These are phyloP conservation scores for Phaeoacremonium minimum DNA, from an alignment of 2,329 filamentous ascomycete species.

Conservation along the genomic window DNA sequence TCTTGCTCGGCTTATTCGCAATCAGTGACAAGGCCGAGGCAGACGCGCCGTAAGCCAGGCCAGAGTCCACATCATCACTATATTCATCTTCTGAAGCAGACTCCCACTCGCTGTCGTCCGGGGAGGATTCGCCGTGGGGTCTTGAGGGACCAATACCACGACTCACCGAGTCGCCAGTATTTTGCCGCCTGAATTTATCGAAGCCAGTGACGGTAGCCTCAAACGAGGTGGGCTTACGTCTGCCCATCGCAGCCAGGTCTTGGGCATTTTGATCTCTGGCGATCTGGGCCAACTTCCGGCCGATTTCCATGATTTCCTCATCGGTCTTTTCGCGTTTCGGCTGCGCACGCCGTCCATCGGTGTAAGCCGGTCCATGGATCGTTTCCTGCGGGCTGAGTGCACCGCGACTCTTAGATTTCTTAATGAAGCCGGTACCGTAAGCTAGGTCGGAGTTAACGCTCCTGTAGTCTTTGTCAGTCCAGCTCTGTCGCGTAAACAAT, in stretches of 20 bases:
- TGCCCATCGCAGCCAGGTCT: slow-evolving; percentile 39
- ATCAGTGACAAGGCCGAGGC: slow-evolving; percentile 29
- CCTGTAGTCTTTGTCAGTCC: no score
- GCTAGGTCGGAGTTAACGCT: slow-evolving; percentile 58
- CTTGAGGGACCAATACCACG: slow-evolving; percentile 37
- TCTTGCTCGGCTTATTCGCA: no score
- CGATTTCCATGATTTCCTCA: slow-evolving; percentile 53
- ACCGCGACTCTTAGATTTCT: slow-evolving; percentile 28
- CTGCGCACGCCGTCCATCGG: slow-evolving; percentile 5
- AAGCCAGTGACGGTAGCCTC: slow-evolving; percentile 34
- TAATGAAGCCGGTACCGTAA: slow-evolving; percentile 59
- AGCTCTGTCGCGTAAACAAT: no score
- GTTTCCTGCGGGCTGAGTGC: slow-evolving; percentile 1
- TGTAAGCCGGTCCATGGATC: slow-evolving; percentile 1
- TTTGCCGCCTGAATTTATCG: slow-evolving; percentile 34
- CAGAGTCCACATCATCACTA: slow-evolving; percentile 34
- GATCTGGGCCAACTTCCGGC: slow-evolving; percentile 48
- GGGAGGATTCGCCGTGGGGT: slow-evolving; percentile 27
- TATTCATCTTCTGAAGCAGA: slow-evolving; percentile 47
- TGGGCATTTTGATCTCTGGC: slow-evolving; percentile 46
- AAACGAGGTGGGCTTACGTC: slow-evolving; percentile 29
- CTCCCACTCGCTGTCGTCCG: slow-evolving; percentile 53
- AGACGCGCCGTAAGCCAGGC: slow-evolving; percentile 38
- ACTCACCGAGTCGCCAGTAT: slow-evolving; percentile 24
- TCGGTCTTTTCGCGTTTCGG: slow-evolving; percentile 38